phyloP scores from a whole-genome alignment of 345 rosid species.

The Stellera chamaejasme region DNA sequence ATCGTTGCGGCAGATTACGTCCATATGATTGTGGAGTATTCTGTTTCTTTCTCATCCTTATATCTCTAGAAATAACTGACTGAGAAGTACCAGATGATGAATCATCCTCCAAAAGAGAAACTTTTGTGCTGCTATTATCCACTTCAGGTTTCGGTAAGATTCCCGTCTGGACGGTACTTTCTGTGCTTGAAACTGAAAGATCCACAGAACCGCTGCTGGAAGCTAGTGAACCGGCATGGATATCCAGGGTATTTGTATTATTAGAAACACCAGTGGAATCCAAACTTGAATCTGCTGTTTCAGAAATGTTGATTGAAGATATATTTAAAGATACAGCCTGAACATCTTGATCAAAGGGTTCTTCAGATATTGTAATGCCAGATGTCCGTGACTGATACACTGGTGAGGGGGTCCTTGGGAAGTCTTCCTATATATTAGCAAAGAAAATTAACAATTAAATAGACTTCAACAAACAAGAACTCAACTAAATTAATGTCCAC shows the following conservation, averaged over 20 bases:
- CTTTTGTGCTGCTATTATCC: slow-evolving; percentile 30
- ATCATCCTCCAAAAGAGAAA: slow-evolving; percentile 29
- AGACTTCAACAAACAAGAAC: not conserved
- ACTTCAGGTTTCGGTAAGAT: slow-evolving; percentile 22
- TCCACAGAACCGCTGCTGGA: slow-evolving; percentile 33
- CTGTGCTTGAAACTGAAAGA: slow-evolving; percentile 25
- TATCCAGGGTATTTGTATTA: slow-evolving; percentile 27
- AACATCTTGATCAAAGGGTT: slow-evolving; percentile 36
- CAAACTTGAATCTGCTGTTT: slow-evolving; percentile 33
- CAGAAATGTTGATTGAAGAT: slow-evolving; percentile 41
- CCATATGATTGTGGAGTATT: slow-evolving; percentile 51
- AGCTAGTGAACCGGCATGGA: slow-evolving; percentile 33
- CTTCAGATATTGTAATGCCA: slow-evolving; percentile 48
- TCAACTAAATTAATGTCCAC: no score
- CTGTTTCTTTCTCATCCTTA: slow-evolving; percentile 38
- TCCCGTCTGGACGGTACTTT: slow-evolving; percentile 20
- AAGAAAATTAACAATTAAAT: slow-evolving; percentile 13
- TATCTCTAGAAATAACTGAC: slow-evolving; percentile 29
- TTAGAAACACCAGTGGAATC: slow-evolving; percentile 33
- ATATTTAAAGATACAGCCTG: slow-evolving; percentile 35
- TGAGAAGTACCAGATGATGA: slow-evolving; percentile 29
- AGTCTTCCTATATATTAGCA: slow-evolving; percentile 45
- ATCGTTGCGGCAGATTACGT: slow-evolving; percentile 35
- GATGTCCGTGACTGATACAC: slow-evolving; percentile 71
- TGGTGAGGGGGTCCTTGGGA: slow-evolving; percentile 69